These are phyloP conservation scores for Penicillium sp. DNA, from an alignment of 2,329 filamentous ascomycete genomes.

Conservation along the genomic window DNA sequence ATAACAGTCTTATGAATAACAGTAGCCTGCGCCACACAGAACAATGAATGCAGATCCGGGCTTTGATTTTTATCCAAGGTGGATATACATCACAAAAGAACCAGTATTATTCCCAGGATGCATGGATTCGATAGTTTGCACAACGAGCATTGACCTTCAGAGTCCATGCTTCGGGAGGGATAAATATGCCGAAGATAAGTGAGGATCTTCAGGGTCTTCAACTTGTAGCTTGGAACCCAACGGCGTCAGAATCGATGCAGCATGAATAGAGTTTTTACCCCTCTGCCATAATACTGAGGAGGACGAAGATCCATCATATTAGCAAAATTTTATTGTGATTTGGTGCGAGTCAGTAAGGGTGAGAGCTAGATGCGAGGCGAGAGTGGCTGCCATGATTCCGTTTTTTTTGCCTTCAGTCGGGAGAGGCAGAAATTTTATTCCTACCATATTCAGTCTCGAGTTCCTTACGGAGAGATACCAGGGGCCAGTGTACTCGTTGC, in stretches of 20 bases:
- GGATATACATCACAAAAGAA: too few species aligned
- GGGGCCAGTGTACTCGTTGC: constrained; percentile 22
- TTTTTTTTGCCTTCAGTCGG: background rate
- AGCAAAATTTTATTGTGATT: background rate
- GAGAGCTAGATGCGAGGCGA: background rate
- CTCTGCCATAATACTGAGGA: background rate
- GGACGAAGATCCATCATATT: background rate
- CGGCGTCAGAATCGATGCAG: background rate
- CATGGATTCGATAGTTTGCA: too few species aligned
- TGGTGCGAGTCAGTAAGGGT: background rate
- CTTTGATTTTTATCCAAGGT: too few species aligned
- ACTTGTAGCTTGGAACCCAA: background rate
- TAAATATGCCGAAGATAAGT: background rate
- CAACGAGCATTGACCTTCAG: too few species aligned
- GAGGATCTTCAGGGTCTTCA: background rate
- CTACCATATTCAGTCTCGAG: constrained; percentile 27
- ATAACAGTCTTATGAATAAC: too few species aligned
- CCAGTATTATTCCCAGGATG: too few species aligned
- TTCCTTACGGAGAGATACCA: constrained; percentile 21
- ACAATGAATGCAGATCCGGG: too few species aligned
- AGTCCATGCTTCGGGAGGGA: background rate
- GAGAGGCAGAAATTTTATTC: constrained; percentile 8
- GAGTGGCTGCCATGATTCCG: background rate
- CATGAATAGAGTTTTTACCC: background rate
- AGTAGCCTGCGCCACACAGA: too few species aligned